Conservation (phyloP, 352 stramenopile genomes). For the Phytophthora capsici region DNA sequence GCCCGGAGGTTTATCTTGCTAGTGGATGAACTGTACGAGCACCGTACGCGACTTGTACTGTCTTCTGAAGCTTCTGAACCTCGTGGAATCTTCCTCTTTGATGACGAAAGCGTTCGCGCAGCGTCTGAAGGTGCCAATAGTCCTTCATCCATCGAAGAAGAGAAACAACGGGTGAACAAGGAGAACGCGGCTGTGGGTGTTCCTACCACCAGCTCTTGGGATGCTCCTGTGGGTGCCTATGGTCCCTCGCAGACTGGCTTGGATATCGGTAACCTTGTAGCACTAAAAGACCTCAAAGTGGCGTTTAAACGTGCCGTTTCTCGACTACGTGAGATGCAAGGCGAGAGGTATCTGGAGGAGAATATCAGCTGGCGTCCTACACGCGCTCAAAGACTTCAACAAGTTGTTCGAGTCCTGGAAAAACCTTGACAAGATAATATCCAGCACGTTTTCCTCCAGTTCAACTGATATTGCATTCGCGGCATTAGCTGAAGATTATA, state of each 20-base stretch:
- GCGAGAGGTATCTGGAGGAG: conserved; percentile 64
- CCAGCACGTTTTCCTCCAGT: background rate
- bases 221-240: conserved; percentile 60
- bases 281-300: conserved; percentile 75
- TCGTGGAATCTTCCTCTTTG: conserved; percentile 75
- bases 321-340: conserved; percentile 89
- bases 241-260: conserved; percentile 66
- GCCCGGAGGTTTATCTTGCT: conserved; percentile 97
- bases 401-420: conserved; percentile 33
- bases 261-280: conserved; percentile 67
- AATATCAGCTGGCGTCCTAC: conserved; percentile 43
- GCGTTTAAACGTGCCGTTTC: conserved; percentile 84
- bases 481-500: conserved; percentile 13
- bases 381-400: conserved; percentile 24
- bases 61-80: conserved; percentile 50
- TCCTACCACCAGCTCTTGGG: conserved; percentile 71
- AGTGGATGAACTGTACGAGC: conserved; percentile 98
- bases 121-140: conserved; percentile 35
- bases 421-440: background rate
- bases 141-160: conserved; percentile 33
- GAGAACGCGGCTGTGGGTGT: conserved; percentile 60
- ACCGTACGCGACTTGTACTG: conserved; percentile 63
- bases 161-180: conserved; percentile 49
- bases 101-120: conserved; percentile 45
- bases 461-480: conserved; percentile 11